Conservation (phyloP, 2,329 filamentous ascomycete genomes). For the Fusarium aywerte region DNA sequence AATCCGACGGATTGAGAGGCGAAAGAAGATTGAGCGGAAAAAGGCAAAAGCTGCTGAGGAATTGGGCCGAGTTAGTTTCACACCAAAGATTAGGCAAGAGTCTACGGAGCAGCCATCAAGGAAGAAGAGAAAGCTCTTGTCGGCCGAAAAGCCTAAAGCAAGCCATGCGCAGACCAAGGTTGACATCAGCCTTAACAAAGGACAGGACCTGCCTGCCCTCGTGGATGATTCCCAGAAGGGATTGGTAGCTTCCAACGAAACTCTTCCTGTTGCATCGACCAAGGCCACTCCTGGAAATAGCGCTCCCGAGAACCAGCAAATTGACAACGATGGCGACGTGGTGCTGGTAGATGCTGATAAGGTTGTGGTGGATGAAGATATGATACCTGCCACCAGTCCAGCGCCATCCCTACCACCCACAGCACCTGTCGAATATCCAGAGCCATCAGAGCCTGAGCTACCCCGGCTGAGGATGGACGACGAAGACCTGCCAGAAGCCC, state of each 20-base stretch:
- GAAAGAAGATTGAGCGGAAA: conserved; percentile 52
- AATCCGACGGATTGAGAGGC: conserved; percentile 49
- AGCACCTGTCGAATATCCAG: conserved; percentile 29
- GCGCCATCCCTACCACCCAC: conserved; percentile 46
- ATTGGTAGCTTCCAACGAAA: conserved; percentile 42
- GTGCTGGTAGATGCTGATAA: conserved; percentile 29
- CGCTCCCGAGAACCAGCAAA: conserved; percentile 9
- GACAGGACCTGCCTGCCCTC: conserved; percentile 31
- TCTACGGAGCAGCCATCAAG: conserved; percentile 39
- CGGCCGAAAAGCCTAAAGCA: background rate
- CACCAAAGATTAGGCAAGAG: conserved; percentile 37
- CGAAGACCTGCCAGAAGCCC: conserved; percentile 6
- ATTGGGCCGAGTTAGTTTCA: conserved; percentile 56
- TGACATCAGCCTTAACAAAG: conserved; percentile 7
- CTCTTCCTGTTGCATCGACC: conserved; percentile 45
- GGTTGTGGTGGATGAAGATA: conserved; percentile 47
- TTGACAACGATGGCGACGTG: conserved; percentile 23
- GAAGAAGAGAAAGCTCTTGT: conserved; percentile 45
- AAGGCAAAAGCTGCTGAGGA: conserved; percentile 55
- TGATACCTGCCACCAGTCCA: conserved; percentile 55
- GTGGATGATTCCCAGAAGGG: conserved; percentile 44
- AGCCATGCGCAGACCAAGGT: background rate
- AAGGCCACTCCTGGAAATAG: conserved; percentile 49
- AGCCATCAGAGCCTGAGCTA: conserved; percentile 51
- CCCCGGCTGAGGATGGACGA: conserved; percentile 46